Percentiles rank a stretch among this genome's conserved stretches.
These are phyloP conservation scores for Kluyveromyces starmeri DNA, from an alignment of 805 yeast species.

Conservation along the genomic window DNA sequence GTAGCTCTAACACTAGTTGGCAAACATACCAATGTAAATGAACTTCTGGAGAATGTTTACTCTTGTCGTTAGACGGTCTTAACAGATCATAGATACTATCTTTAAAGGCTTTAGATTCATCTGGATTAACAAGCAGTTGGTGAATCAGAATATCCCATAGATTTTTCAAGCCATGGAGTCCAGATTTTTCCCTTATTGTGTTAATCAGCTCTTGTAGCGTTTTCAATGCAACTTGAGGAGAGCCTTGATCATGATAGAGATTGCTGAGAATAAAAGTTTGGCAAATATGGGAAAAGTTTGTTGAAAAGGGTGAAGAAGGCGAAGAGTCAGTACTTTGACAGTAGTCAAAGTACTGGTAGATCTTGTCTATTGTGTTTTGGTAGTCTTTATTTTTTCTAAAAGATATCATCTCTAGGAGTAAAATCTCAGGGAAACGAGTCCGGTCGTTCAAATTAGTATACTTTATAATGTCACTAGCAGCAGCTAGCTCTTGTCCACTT, in stretches of 20 bases:
- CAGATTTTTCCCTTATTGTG: constrained; percentile 4
- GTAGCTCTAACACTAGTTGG: not conserved
- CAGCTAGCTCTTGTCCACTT: not conserved
- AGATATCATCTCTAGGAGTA: constrained; percentile 16
- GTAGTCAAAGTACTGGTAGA: constrained; percentile 60
- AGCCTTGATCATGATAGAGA: constrained; percentile 4
- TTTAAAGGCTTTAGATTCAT: constrained; percentile 1
- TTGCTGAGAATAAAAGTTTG: constrained; percentile 4
- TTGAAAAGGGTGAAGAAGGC: not conserved
- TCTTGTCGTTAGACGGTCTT: constrained; percentile 1
- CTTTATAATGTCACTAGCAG: not conserved
- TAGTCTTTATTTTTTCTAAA: constrained; percentile 11
- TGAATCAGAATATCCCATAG: constrained; percentile 4
- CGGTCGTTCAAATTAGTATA: constrained; percentile 13
- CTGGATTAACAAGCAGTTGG: constrained; percentile 1
- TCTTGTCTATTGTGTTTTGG: constrained; percentile 38
- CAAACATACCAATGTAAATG: constrained; percentile 2
- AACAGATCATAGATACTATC: constrained; percentile 2
- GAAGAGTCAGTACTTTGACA: not conserved
- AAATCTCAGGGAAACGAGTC: constrained; percentile 20
- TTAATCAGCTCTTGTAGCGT: constrained; percentile 3
- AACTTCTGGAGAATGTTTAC: not conserved
- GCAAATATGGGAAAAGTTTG: constrained; percentile 4
- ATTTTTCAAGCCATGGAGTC: constrained; percentile 1
- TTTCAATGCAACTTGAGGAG: constrained; percentile 1